phyloP scores from a whole-genome alignment of 768 basidiomycete species.

The Serendipita sp. region DNA sequence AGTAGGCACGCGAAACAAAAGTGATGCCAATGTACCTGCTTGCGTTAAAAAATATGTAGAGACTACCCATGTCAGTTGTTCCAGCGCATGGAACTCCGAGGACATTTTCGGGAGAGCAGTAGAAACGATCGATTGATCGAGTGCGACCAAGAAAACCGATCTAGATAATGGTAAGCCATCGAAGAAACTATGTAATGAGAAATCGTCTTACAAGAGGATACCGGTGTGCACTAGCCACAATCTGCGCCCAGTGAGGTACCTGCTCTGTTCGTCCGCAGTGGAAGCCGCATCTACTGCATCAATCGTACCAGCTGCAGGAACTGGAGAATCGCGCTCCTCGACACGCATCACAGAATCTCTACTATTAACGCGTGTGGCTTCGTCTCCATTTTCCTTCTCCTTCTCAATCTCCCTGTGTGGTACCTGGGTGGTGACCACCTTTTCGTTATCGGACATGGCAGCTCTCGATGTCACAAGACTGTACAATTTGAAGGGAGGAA shows the following conservation, averaged over 20 bases:
- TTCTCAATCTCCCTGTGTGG: neutral
- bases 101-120: constrained; percentile 10
- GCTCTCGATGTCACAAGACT: neutral
- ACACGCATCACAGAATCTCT: neutral
- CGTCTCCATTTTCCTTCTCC: neutral
- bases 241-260: neutral
- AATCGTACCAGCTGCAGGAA: neutral
- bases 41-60: constrained; percentile 8
- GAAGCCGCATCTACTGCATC: neutral
- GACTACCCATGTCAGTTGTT: constrained; percentile 8
- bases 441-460: neutral
- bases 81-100: constrained; percentile 8
- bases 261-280: neutral
- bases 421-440: neutral
- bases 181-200: neutral
- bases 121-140: constrained; percentile 19
- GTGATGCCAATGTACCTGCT: neutral
- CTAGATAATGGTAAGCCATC: neutral
- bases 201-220: neutral
- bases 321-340: neutral
- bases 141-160: constrained; percentile 7
- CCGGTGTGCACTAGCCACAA: neutral
- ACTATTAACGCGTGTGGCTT: constrained; percentile 4
- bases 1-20: neutral
- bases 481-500: too few relatives aligned